Conservation (phyloP, 2,329 filamentous ascomycete genomes). For the Fusarium verticillioides region DNA sequence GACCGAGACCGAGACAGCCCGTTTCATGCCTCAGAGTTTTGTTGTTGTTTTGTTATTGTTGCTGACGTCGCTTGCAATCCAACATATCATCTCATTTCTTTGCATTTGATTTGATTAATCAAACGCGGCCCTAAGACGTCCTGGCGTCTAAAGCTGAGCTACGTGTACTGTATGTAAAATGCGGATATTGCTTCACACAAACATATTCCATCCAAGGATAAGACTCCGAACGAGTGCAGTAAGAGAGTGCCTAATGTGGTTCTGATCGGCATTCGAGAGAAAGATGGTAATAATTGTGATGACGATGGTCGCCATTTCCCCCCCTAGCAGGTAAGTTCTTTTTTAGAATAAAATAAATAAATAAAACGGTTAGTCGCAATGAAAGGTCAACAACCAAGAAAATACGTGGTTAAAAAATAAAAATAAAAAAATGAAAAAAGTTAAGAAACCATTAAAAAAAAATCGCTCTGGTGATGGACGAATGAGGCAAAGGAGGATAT, state of each 20-base stretch:
- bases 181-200: conserved; percentile 19
- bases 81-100: conserved; percentile 1
- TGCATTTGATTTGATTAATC: conserved; percentile 22
- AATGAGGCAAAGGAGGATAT: conserved; percentile 21
- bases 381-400: neutral
- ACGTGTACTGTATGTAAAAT: conserved; percentile 1
- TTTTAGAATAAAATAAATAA: too few species aligned
- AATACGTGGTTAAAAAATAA: neutral
- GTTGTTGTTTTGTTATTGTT: conserved; percentile 26
- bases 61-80: conserved; percentile 18
- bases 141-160: conserved; percentile 10
- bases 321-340: neutral
- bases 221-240: neutral
- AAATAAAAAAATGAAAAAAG: neutral
- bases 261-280: conserved; percentile 22
- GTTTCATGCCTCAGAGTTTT: conserved; percentile 19
- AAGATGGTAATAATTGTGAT: conserved; percentile 19
- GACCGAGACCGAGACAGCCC: conserved; percentile 18
- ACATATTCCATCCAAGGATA: neutral
- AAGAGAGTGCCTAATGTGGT: conserved; percentile 18
- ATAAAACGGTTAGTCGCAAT: neutral
- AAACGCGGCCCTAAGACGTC: conserved; percentile 6
- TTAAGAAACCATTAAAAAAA: neutral
- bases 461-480: conserved; percentile 3
- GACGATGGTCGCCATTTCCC: conserved; percentile 12